Percentiles rank a stretch among this genome's conserved stretches.
phyloP scores from a whole-genome alignment of 352 stramenopile species.

The Albugo candida region DNA sequence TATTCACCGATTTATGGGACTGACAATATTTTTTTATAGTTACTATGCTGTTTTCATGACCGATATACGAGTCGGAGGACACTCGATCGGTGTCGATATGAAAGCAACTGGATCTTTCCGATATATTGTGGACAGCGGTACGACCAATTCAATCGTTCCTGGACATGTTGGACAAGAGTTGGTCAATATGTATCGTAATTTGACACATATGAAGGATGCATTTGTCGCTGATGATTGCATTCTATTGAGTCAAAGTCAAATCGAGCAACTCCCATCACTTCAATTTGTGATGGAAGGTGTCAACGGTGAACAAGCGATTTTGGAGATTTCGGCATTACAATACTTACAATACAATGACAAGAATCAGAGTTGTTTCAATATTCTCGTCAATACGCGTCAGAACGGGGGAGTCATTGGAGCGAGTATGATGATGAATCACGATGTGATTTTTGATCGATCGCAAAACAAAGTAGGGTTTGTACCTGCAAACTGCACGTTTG shows the following conservation, averaged over 20 bases:
- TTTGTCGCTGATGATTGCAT: constrained; percentile 16
- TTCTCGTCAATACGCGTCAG: constrained; percentile 40
- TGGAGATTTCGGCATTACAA: constrained; percentile 31
- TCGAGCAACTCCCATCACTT: constrained; percentile 28
- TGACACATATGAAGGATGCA: constrained; percentile 27
- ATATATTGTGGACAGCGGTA: constrained; percentile 74
- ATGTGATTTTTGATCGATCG: constrained; percentile 61
- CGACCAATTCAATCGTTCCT: constrained; percentile 65
- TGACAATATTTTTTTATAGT: constrained; percentile 5
- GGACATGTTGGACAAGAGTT: constrained; percentile 30
- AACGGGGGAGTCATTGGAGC: constrained; percentile 60
- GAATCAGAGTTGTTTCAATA: constrained; percentile 29
- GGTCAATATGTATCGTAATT: constrained; percentile 21
- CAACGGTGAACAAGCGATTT: constrained; percentile 24
- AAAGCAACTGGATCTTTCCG: constrained; percentile 23
- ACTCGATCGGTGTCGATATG: constrained; percentile 27
- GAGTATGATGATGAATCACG: constrained; percentile 65
- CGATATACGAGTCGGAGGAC: constrained; percentile 40
- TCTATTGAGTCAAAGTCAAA: background rate
- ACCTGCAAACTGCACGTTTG: constrained; percentile 28
- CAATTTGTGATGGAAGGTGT: constrained; percentile 45
- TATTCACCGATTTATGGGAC: constrained; percentile 2
- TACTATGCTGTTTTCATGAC: constrained; percentile 54
- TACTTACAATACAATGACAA: constrained; percentile 41
- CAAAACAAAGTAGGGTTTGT: constrained; percentile 65